Percentiles rank a stretch among this genome's conserved stretches.
Evolutionary conservation across 768 basidiomycete genomes (phyloP).

Genomic region (Dioszegia aurantiaca): DNA sequence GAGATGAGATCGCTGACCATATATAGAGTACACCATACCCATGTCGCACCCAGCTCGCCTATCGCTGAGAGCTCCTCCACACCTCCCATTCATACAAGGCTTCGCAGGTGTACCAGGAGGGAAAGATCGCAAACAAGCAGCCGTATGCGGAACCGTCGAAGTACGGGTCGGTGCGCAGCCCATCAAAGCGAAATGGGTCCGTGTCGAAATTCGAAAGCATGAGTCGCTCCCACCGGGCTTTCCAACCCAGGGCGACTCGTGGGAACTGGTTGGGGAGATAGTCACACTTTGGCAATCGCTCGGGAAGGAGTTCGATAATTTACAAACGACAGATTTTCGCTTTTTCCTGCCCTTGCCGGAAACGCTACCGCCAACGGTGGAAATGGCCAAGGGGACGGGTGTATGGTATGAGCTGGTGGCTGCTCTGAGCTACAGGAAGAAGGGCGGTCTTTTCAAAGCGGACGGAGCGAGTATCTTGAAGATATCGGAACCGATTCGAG

Average conservation of each 20-base stretch:
- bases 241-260: conserved; percentile 25
- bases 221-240: conserved; percentile 59
- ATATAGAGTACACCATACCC: conserved; percentile 6
- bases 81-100: conserved; percentile 50
- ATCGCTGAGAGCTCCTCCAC: conserved; percentile 47
- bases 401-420: conserved; percentile 88
- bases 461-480: conserved; percentile 68
- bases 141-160: conserved; percentile 64
- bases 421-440: conserved; percentile 78
- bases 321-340: conserved; percentile 74
- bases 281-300: conserved; percentile 72
- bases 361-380: conserved; percentile 79
- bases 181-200: conserved; percentile 87
- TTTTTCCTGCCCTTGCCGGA: conserved; percentile 91
- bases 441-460: conserved; percentile 78
- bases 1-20: neutral
- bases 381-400: conserved; percentile 64
- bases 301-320: conserved; percentile 64
- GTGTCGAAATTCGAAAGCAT: conserved; percentile 84
- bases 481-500: conserved; percentile 68
- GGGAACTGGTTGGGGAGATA: conserved; percentile 60
- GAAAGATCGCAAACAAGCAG: conserved; percentile 36
- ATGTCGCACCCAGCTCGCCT: conserved; percentile 45
- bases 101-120: conserved; percentile 47
- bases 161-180: conserved; percentile 67